Percentiles rank a stretch among this genome's conserved stretches.
Evolutionary conservation across 2,329 filamentous ascomycete species (phyloP).

Genomic region (Alternaria triticimaculans): DNA sequence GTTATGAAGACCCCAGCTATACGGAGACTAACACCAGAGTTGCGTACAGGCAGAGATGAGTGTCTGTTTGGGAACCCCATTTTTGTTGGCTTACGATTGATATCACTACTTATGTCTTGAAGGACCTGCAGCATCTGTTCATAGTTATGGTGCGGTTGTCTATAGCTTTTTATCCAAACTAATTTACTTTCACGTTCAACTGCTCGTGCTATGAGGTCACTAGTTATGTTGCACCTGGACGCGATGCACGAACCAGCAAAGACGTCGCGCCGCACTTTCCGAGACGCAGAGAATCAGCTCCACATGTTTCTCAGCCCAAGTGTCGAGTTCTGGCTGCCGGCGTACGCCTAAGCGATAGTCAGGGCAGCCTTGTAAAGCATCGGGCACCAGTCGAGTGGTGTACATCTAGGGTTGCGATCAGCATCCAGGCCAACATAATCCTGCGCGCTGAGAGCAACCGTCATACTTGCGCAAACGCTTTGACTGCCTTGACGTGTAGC

Average conservation of each 20-base stretch:
- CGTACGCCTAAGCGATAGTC: slow-evolving; percentile 14
- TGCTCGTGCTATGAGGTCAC: slow-evolving; percentile 9
- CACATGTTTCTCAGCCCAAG: slow-evolving; percentile 9
- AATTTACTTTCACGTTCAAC: neutral
- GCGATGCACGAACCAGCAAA: slow-evolving; percentile 2
- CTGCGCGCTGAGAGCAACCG: slow-evolving; percentile 20
- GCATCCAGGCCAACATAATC: slow-evolving; percentile 20
- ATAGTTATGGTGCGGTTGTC: neutral
- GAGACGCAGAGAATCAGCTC: slow-evolving; percentile 1
- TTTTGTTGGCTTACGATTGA: neutral
- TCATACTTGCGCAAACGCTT: slow-evolving; percentile 4
- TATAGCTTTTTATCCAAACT: neutral
- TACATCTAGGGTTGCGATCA: slow-evolving; percentile 21
- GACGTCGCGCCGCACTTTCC: slow-evolving; percentile 3
- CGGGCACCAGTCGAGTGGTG: slow-evolving; percentile 26
- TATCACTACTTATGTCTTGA: neutral
- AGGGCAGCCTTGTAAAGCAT: slow-evolving; percentile 19
- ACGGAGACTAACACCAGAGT: slow-evolving; percentile 44
- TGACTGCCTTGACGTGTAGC: neutral
- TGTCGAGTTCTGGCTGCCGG: slow-evolving; percentile 13
- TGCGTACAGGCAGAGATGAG: slow-evolving; percentile 24
- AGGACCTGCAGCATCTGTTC: neutral
- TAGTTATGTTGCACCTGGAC: slow-evolving; percentile 1
- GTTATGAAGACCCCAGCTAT: slow-evolving; percentile 35
- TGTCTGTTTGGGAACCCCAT: neutral